Evolutionary conservation across 257 asterid genomes (phyloP).

Genomic region (Leonotis leonurus): DNA sequence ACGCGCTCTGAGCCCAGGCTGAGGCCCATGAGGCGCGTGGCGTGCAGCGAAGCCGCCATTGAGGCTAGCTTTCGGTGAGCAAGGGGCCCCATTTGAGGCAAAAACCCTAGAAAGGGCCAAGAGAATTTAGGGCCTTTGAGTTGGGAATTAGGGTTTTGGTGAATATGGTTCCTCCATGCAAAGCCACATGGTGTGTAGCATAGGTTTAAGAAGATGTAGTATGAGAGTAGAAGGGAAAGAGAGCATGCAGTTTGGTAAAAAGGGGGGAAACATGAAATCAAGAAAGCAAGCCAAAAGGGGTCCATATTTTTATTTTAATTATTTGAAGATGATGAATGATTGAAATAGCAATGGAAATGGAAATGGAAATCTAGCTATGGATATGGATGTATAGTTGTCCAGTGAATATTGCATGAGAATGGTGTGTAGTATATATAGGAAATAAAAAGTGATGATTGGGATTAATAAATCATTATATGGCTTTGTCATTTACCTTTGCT

Average conservation of each 20-base stretch:
- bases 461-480: slow-evolving; percentile 2
- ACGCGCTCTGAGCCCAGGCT: slow-evolving; percentile 44
- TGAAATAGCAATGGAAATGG: background rate
- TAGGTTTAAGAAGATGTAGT: slow-evolving; percentile 18
- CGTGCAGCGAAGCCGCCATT: slow-evolving; percentile 26
- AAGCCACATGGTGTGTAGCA: slow-evolving; percentile 36
- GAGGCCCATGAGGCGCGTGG: slow-evolving; percentile 49
- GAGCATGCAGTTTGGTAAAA: slow-evolving; percentile 16
- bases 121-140: slow-evolving; percentile 33
- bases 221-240: slow-evolving; percentile 10
- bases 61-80: slow-evolving; percentile 51
- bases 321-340: background rate
- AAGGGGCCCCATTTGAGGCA: slow-evolving; percentile 44
- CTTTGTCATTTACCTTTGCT: background rate
- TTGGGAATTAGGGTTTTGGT: slow-evolving; percentile 27
- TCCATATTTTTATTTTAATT: slow-evolving; percentile 27
- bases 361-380: slow-evolving; percentile 4
- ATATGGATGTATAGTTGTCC: slow-evolving; percentile 6
- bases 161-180: slow-evolving; percentile 47
- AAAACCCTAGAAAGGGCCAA: slow-evolving; percentile 43
- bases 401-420: slow-evolving; percentile 28
- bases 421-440: slow-evolving; percentile 36
- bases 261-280: slow-evolving; percentile 22
- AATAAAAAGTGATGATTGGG: slow-evolving; percentile 18
- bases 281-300: slow-evolving; percentile 21